phyloP scores from a whole-genome alignment of 2,329 filamentous ascomycete species.

The Dendryphion nanum region DNA sequence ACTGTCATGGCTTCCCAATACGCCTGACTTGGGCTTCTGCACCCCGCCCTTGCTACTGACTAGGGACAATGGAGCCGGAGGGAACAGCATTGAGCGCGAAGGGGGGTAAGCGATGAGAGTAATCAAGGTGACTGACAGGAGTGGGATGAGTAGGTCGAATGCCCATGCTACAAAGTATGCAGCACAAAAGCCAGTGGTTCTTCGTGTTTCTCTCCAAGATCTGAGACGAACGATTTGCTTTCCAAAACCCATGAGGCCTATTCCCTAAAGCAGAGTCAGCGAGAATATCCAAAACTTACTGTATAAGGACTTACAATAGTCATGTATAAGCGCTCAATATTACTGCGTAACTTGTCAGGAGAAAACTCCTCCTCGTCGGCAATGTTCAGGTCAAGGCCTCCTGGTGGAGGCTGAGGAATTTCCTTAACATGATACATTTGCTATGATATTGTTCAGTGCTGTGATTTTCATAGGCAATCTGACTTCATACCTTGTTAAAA shows the following conservation, averaged over 20 bases:
- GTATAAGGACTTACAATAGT: constrained; percentile 52
- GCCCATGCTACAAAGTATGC: constrained; percentile 67
- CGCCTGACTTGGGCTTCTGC: constrained; percentile 73
- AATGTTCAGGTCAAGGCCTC: constrained; percentile 74
- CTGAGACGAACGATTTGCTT: constrained; percentile 76
- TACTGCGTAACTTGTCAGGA: constrained; percentile 76
- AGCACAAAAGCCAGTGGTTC: constrained; percentile 66
- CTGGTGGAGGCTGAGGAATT: constrained; percentile 58
- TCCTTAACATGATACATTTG: constrained; percentile 72
- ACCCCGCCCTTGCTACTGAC: constrained; percentile 70
- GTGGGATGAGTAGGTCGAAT: constrained; percentile 67
- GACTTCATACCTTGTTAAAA: constrained; percentile 68
- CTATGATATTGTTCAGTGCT: constrained; percentile 20
- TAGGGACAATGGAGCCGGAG: constrained; percentile 72
- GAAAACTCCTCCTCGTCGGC: constrained; percentile 82
- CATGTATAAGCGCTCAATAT: constrained; percentile 79
- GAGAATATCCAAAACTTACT: not conserved
- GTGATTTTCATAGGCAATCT: not conserved
- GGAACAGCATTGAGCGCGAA: constrained; percentile 65
- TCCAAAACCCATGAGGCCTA: constrained; percentile 62
- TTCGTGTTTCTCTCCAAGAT: constrained; percentile 72
- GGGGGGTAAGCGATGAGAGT: constrained; percentile 65
- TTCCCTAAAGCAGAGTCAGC: constrained; percentile 40
- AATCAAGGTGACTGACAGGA: constrained; percentile 59
- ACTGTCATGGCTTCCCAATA: constrained; percentile 73